Evolutionary conservation across 108 stramenopile genomes (phyloP).

Genomic region (Pseudonitzschia delicatissima): DNA sequence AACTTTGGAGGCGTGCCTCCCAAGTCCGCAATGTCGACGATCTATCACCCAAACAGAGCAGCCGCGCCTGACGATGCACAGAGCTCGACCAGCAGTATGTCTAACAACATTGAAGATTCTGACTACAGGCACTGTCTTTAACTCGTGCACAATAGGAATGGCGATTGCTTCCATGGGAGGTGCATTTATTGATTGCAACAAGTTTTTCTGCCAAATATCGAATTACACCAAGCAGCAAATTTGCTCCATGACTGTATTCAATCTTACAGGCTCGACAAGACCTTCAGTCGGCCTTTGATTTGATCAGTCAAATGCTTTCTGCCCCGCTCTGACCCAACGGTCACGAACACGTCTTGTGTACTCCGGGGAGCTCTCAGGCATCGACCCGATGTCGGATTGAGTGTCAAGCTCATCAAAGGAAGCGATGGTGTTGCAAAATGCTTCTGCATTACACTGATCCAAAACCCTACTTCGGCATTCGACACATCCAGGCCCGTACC

Average conservation of each 20-base stretch:
- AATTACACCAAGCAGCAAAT: slow-evolving; percentile 73
- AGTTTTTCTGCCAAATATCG: slow-evolving; percentile 68
- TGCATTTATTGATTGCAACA: slow-evolving; percentile 88
- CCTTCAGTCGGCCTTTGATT: slow-evolving; percentile 80
- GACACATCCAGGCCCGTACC: slow-evolving; percentile 53
- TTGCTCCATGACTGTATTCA: slow-evolving; percentile 85
- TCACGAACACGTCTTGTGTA: slow-evolving; percentile 36
- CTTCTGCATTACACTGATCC: slow-evolving; percentile 80
- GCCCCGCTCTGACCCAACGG: slow-evolving; percentile 45
- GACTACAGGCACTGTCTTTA: slow-evolving; percentile 81
- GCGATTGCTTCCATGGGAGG: slow-evolving; percentile 90
- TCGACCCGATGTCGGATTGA: slow-evolving; percentile 68
- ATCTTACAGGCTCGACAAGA: slow-evolving; percentile 73
- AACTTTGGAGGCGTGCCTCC: slow-evolving; percentile 71
- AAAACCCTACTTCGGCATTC: slow-evolving; percentile 58
- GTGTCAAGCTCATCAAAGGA: slow-evolving; percentile 65
- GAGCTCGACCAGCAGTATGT: slow-evolving; percentile 1
- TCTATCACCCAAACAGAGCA: slow-evolving; percentile 22
- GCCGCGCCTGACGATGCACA: neutral
- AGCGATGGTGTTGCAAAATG: slow-evolving; percentile 75
- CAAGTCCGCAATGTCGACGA: slow-evolving; percentile 48
- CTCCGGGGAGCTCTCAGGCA: slow-evolving; percentile 50
- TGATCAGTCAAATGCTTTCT: slow-evolving; percentile 83
- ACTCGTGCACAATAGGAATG: slow-evolving; percentile 81
- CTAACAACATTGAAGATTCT: slow-evolving; percentile 42